Evolutionary conservation across 2,329 filamentous ascomycete genomes (phyloP).

Genomic region (Fusarium euwallaceae): DNA sequence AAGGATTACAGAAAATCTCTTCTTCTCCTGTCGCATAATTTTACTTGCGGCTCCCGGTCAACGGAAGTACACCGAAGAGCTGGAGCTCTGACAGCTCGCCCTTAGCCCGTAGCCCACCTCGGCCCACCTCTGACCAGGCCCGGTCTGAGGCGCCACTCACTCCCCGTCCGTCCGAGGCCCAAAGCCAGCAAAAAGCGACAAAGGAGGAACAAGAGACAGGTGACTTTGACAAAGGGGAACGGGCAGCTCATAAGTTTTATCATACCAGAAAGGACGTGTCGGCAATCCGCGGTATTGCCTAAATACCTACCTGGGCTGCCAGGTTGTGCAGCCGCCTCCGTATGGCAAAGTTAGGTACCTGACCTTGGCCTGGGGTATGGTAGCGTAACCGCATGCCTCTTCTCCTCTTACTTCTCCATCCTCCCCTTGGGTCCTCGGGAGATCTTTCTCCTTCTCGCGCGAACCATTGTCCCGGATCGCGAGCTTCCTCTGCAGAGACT

Average conservation of each 20-base stretch:
- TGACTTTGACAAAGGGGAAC: slow-evolving; percentile 22
- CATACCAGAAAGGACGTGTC: slow-evolving; percentile 10
- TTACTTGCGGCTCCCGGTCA: slow-evolving; percentile 16
- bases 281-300: slow-evolving; percentile 33
- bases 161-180: slow-evolving; percentile 38
- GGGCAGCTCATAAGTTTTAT: slow-evolving; percentile 29
- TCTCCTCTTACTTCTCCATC: slow-evolving; percentile 11
- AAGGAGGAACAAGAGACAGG: slow-evolving; percentile 19
- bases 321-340: slow-evolving; percentile 4
- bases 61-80: slow-evolving; percentile 34
- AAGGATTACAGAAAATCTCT: background rate
- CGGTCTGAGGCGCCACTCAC: slow-evolving; percentile 34
- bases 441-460: slow-evolving; percentile 41
- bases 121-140: slow-evolving; percentile 32
- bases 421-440: slow-evolving; percentile 38
- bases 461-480: slow-evolving; percentile 41
- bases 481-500: slow-evolving; percentile 34
- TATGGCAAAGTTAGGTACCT: slow-evolving; percentile 8
- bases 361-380: slow-evolving; percentile 3
- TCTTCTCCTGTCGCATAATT: slow-evolving; percentile 7
- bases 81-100: slow-evolving; percentile 25
- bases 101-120: slow-evolving; percentile 39
- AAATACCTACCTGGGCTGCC: slow-evolving; percentile 11
- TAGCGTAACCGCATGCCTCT: slow-evolving; percentile 1
- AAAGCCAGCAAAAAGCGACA: slow-evolving; percentile 37